Base-by-base conservation (phyloP, 169 alveolate genomes). In the Hepatocystis sp. region DNA sequence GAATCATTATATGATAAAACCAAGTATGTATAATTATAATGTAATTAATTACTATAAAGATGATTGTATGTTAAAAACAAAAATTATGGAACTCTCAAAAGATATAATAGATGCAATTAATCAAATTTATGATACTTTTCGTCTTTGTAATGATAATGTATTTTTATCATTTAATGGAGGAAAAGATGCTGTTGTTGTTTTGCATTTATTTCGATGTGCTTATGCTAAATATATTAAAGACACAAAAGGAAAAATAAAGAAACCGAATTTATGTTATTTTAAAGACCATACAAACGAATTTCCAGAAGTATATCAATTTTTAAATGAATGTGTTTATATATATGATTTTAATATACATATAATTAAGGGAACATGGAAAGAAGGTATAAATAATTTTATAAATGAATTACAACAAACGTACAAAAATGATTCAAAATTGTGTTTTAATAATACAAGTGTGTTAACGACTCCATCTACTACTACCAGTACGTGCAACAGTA, bases 111-210 rank as follows among this genome's bases (percentile, higher is more conserved):
- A 30, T 17, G 67, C 78, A 58, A 71, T 71, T 25, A 30, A 71
- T 71, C 52, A 51, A 23, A 52, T 71, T 71, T 71, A 71, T 25
- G 86, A 71, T 71, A 55, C 42, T 1, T 58, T 71, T 17, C 86
- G 86, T 23, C 53, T 86, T 34, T 93, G 94, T 7, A 47, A 66
- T 25, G 78, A 51, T 2, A 90, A 92, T 85, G 94, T 92, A 2
- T 92, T 88, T 61, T 56, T 92, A 42, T 90, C 94, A 10, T 92
- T 92, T 64, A 92, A 92, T 66, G 95, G 95, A 11, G 95, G 95
- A 39, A 92, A 92, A 85, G 95, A 92, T 85, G 90, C 93, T 23
- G 91, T 90, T 36, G 93, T 90, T 10, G 88, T 85, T 40, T 63
- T 92, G 32, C 95, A 92, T 46, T 67, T 92, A 5, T 88, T 90